Evolutionary conservation across 2,329 filamentous ascomycete species (phyloP).

Genomic region (Cladosporium oxysporum): DNA sequence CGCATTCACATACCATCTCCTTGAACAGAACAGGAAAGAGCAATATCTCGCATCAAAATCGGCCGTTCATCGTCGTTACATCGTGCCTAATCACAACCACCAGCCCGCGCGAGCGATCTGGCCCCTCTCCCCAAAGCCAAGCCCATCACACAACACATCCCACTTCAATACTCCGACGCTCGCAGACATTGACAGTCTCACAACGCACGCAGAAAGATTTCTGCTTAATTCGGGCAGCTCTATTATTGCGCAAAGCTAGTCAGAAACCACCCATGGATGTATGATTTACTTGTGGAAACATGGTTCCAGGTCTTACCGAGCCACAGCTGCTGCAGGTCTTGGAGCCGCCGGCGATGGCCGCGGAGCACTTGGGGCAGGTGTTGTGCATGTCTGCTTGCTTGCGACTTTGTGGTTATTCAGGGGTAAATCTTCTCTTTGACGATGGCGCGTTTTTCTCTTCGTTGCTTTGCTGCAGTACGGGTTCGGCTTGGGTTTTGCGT

Average conservation of each 20-base stretch:
- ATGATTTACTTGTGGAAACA: neutral
- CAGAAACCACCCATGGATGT: neutral
- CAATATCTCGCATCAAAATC: neutral
- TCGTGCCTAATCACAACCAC: neutral
- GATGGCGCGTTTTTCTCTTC: neutral
- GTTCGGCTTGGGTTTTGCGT: neutral
- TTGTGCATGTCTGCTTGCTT: conserved; percentile 13
- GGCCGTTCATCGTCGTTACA: conserved; percentile 2
- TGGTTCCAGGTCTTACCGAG: conserved; percentile 27
- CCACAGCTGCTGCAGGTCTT: conserved; percentile 39
- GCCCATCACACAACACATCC: conserved; percentile 2
- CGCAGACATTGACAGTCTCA: neutral
- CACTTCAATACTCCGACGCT: conserved; percentile 3
- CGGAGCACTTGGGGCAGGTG: conserved; percentile 37
- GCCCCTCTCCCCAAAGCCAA: neutral
- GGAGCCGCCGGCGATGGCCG: conserved; percentile 29
- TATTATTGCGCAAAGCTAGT: conserved; percentile 17
- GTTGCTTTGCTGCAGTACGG: neutral
- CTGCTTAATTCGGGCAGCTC: conserved; percentile 33
- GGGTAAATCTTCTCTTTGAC: neutral
- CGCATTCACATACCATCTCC: neutral
- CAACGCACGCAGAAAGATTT: neutral
- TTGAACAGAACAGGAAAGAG: neutral
- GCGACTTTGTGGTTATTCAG: neutral
- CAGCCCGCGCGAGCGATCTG: neutral